These are phyloP conservation scores for Gastroboletus turbinatus DNA, from an alignment of 1,284 basidiomycete species.

Conservation along the genomic window DNA sequence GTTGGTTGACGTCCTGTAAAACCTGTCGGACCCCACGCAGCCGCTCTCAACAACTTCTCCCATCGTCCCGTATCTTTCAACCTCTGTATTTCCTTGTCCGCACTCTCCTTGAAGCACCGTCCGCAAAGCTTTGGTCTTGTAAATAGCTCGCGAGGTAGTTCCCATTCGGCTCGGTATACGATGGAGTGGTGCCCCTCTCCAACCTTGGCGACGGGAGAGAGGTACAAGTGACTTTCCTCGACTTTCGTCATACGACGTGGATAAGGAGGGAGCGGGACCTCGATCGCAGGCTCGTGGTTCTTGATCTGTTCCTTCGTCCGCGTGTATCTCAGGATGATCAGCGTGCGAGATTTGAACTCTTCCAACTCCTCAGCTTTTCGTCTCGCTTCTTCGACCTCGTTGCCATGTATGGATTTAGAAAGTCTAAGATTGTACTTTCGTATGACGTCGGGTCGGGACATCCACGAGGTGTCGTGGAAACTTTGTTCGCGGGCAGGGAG, in stretches of 20 bases:
- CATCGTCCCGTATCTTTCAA: slow-evolving; percentile 26
- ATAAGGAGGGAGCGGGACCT: too few relatives aligned
- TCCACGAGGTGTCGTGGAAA: slow-evolving; percentile 15
- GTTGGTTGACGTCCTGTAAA: neutral
- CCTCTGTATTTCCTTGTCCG: slow-evolving; percentile 16
- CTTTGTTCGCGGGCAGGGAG: neutral
- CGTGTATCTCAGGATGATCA: slow-evolving; percentile 17
- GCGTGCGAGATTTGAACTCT: slow-evolving; percentile 12
- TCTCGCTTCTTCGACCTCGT: neutral
- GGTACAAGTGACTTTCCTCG: too few relatives aligned
- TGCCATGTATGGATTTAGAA: neutral
- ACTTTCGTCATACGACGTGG: too few relatives aligned
- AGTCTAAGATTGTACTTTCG: slow-evolving; percentile 17
- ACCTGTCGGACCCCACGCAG: slow-evolving; percentile 6
- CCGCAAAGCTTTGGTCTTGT: slow-evolving; percentile 17
- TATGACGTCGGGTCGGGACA: slow-evolving; percentile 19
- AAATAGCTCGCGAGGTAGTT: too few relatives aligned
- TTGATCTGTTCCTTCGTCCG: slow-evolving; percentile 18
- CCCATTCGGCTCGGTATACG: too few relatives aligned
- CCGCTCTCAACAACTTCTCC: slow-evolving; percentile 14
- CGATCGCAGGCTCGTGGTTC: slow-evolving; percentile 7
- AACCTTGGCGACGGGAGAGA: too few relatives aligned
- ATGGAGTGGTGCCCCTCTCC: too few relatives aligned
- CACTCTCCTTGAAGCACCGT: slow-evolving; percentile 25
- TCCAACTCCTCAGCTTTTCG: slow-evolving; percentile 4